Evolutionary conservation across 495 filamentous ascomycete genomes (phyloP), one percentile per base, ranked within the genome.

Genomic region (Aspergillus baeticus): DNA sequence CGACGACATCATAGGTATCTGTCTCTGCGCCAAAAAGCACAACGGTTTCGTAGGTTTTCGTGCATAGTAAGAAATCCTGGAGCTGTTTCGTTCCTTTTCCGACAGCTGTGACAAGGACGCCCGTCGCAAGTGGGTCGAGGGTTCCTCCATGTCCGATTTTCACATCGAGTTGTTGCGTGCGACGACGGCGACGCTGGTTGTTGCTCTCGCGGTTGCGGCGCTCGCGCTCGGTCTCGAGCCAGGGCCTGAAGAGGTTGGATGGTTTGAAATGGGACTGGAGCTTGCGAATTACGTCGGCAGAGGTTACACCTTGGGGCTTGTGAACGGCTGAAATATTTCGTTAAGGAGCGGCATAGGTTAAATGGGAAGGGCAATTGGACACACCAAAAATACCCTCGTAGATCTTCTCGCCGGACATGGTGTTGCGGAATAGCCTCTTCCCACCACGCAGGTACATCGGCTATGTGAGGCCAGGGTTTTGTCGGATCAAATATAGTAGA

Each of bases 101-200:
- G 8, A 97, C 82, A 34, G 92, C 95, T 2, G 90, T 75, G 43
- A 97, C 88, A 49, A 99, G 78, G 10, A 99, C 90, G 21, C 94
- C 94, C 1, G 90, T 96, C 13, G 94, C 94, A 59, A 97, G 81
- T 3, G 94, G 94, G 63, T 99, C 94, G 4, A 99, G 81, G 0
- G 94, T 99, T 31, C 94, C 94, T 33, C 95, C 94, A 74, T 99
- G 94, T 17, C 94, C 94, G 62, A 98, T 87, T 76, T 99, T 99
- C 57, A 98, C 87, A 54, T 89, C 79, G 7, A 88, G 56, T 0
- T 79, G 71, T 34, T 74, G 62, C 38, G 72, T 65, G 70, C 84
- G 84, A 62, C 78, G 73, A 18, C 81, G 81, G 37, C 76, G 75
- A 23, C 77, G 77, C 67, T 87, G 81, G 64, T 69, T 78, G 8